A percentile compares a stretch with the other conserved stretches of the same genome.
Evolutionary conservation across 441 rosid species (phyloP).

Genomic region (Gossypium armourianum): DNA sequence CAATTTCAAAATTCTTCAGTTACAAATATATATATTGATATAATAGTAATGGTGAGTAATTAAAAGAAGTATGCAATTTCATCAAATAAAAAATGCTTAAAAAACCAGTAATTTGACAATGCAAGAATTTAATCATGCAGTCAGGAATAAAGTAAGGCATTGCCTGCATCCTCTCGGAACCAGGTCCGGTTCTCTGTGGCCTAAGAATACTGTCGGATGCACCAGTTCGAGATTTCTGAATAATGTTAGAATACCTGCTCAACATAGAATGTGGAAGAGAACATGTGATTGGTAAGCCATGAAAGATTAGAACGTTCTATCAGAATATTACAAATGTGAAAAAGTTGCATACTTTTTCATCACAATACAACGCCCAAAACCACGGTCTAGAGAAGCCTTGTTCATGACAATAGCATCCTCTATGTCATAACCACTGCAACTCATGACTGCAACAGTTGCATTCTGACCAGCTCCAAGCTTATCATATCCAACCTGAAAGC

Average conservation of each 20-base stretch:
- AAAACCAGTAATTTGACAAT: background rate
- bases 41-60: background rate
- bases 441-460: slow-evolving; percentile 97
- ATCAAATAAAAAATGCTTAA: background rate
- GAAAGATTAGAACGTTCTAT: background rate
- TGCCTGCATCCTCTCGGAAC: slow-evolving; percentile 71
- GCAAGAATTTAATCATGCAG: background rate
- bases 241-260: slow-evolving; percentile 39
- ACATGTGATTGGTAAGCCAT: background rate
- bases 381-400: slow-evolving; percentile 90
- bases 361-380: slow-evolving; percentile 91
- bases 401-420: slow-evolving; percentile 98
- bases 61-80: background rate
- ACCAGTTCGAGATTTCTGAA: slow-evolving; percentile 39
- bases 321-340: background rate
- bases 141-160: background rate
- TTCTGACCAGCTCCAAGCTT: slow-evolving; percentile 99
- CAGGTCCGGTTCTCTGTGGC: slow-evolving; percentile 48
- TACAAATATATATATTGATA: background rate
- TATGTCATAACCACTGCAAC: slow-evolving; percentile 90
- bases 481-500: slow-evolving; percentile 79
- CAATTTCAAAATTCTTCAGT: background rate
- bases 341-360: slow-evolving; percentile 55
- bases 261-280: slow-evolving; percentile 16
- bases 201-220: slow-evolving; percentile 52